Percentiles rank a stretch among this genome's conserved stretches.
Evolutionary conservation across 495 filamentous ascomycete genomes (phyloP).

Genomic region (Aspergillus ostianus): DNA sequence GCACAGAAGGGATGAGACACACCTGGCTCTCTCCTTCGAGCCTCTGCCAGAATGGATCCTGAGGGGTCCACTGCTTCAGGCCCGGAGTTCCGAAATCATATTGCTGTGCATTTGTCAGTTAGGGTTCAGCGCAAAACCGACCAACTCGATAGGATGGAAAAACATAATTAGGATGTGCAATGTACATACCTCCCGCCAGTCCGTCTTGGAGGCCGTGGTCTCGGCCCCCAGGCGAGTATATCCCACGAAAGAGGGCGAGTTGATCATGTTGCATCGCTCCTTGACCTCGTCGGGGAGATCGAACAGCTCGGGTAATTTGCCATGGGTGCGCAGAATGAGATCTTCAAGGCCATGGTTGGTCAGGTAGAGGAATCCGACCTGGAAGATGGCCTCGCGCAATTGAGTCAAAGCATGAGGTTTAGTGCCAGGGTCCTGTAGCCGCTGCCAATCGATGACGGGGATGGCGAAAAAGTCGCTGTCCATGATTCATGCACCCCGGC

Average conservation of each 20-base stretch:
- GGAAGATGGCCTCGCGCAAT: slow-evolving; percentile 76
- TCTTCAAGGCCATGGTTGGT: slow-evolving; percentile 79
- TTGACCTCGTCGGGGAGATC: slow-evolving; percentile 74
- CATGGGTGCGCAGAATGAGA: slow-evolving; percentile 66
- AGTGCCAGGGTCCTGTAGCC: slow-evolving; percentile 65
- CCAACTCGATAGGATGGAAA: not conserved
- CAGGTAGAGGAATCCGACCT: slow-evolving; percentile 89
- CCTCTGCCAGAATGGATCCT: slow-evolving; percentile 73
- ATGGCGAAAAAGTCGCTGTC: slow-evolving; percentile 3
- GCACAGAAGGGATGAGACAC: not conserved
- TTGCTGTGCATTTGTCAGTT: slow-evolving; percentile 27
- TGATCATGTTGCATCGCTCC: slow-evolving; percentile 83
- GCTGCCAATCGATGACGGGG: slow-evolving; percentile 25
- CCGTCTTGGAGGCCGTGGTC: slow-evolving; percentile 43
- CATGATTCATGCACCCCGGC: not conserved
- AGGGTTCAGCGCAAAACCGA: not conserved
- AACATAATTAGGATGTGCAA: not conserved
- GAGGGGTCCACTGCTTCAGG: slow-evolving; percentile 45
- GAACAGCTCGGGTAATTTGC: slow-evolving; percentile 74
- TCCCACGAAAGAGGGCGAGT: slow-evolving; percentile 58
- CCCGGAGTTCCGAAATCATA: slow-evolving; percentile 44
- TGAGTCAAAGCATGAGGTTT: slow-evolving; percentile 69
- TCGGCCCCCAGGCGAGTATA: slow-evolving; percentile 51
- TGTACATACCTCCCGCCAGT: slow-evolving; percentile 36
- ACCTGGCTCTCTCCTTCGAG: slow-evolving; percentile 41